Percentiles rank a stretch among this genome's conserved stretches.
Conservation (phyloP, 164 flowering plant genomes). For the Annona squamosa region DNA sequence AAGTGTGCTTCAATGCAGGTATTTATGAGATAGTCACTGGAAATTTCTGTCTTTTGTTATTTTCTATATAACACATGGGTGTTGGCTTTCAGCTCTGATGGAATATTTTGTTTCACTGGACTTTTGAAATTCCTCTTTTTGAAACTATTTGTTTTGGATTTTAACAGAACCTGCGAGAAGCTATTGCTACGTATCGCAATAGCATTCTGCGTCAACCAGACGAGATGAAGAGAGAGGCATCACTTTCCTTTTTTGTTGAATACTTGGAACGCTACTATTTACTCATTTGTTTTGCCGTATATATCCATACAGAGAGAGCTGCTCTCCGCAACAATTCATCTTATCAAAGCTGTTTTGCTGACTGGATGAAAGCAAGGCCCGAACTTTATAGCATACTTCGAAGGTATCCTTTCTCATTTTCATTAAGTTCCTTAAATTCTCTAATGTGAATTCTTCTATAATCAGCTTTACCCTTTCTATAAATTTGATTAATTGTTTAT, state of each 20-base stretch:
- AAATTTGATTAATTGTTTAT: neutral
- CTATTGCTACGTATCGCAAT: constrained; percentile 86
- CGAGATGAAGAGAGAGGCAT: constrained; percentile 94
- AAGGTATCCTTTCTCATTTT: constrained; percentile 37
- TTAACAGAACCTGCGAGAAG: constrained; percentile 87
- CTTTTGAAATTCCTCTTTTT: neutral
- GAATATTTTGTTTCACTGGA: neutral
- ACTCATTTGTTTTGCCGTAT: constrained; percentile 95
- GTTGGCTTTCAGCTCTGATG: neutral
- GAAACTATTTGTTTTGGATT: constrained; percentile 6
- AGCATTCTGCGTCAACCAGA: constrained; percentile 83
- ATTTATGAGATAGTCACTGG: neutral
- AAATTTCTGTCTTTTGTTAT: neutral
- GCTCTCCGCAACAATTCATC: constrained; percentile 45
- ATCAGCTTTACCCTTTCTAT: neutral
- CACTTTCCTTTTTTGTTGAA: constrained; percentile 90
- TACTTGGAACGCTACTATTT: constrained; percentile 95
- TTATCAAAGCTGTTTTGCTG: constrained; percentile 62
- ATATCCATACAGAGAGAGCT: constrained; percentile 77
- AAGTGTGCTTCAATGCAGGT: constrained; percentile 98
- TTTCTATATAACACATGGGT: neutral
- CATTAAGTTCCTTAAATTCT: neutral
- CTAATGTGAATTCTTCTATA: neutral
- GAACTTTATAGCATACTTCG: constrained; percentile 94
- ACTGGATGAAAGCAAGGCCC: constrained; percentile 97